These are phyloP conservation scores for Sordariomycetes sp. DNA, from an alignment of 2,329 filamentous ascomycete species.

Conservation along the genomic window DNA sequence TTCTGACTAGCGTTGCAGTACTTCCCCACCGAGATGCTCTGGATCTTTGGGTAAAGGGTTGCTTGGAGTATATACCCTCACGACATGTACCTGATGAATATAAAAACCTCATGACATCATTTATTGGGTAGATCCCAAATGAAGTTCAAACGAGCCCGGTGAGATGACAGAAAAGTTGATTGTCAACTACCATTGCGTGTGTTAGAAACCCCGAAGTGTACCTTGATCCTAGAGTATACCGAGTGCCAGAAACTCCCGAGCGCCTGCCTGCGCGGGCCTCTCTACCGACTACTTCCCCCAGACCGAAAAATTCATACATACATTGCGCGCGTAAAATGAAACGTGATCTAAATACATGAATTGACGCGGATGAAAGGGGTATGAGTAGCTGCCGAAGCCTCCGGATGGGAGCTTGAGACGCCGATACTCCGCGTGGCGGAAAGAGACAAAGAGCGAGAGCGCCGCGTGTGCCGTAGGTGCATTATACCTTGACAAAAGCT, in stretches of 20 bases:
- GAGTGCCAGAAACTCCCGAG: neutral
- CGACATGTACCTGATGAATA: slow-evolving; percentile 3
- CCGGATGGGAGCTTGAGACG: neutral
- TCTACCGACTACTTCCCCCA: neutral
- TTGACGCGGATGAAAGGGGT: neutral
- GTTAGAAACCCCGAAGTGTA: neutral
- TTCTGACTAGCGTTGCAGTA: slow-evolving; percentile 22
- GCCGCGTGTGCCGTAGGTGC: neutral
- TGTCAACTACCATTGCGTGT: neutral
- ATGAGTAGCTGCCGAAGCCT: neutral
- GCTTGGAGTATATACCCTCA: slow-evolving; percentile 1
- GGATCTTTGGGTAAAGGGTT: slow-evolving; percentile 37
- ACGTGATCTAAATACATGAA: neutral
- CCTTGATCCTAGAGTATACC: neutral
- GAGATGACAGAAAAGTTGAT: neutral
- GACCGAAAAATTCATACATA: neutral
- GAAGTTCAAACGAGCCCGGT: neutral
- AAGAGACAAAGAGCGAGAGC: slow-evolving; percentile 8
- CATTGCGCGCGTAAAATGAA: neutral
- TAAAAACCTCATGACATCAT: neutral
- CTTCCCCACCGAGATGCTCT: slow-evolving; percentile 41
- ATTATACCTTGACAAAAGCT: slow-evolving; percentile 19
- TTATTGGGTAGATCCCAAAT: neutral
- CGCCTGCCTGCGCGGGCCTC: neutral
- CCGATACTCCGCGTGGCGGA: neutral